Evolutionary conservation across 768 basidiomycete genomes (phyloP).

Genomic region (Mycena epipterygia): DNA sequence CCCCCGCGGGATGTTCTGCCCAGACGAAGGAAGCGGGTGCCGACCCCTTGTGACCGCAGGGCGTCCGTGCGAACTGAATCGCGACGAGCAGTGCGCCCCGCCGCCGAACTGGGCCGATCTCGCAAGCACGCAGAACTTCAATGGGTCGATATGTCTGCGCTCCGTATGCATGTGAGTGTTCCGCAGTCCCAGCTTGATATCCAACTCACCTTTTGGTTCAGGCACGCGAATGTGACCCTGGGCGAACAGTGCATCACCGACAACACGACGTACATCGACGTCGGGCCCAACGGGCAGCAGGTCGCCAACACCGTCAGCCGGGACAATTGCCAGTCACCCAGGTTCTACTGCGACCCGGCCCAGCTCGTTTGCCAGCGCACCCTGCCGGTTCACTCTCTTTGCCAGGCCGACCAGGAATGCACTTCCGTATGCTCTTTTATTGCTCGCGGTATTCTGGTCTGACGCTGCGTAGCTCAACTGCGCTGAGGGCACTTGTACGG

Average conservation of each 20-base stretch:
- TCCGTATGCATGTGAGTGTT: constrained; percentile 67
- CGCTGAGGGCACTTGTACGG: constrained; percentile 43
- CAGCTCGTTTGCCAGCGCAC: constrained; percentile 59
- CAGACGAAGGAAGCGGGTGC: constrained; percentile 76
- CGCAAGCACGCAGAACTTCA: constrained; percentile 57
- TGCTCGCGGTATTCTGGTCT: not conserved
- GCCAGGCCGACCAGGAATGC: constrained; percentile 69
- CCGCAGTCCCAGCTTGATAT: not conserved
- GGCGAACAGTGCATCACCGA: constrained; percentile 67
- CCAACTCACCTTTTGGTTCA: constrained; percentile 36
- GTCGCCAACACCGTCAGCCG: constrained; percentile 66
- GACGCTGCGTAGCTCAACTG: constrained; percentile 46
- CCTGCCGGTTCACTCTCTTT: constrained; percentile 57
- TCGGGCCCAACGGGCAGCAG: constrained; percentile 53
- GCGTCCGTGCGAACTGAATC: constrained; percentile 67
- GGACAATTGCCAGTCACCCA: constrained; percentile 68
- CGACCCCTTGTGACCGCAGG: constrained; percentile 56
- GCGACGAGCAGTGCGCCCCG: constrained; percentile 69
- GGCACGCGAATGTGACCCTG: constrained; percentile 69
- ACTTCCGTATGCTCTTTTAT: constrained; percentile 48
- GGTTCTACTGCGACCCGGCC: constrained; percentile 66
- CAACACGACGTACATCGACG: constrained; percentile 65
- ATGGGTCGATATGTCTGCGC: constrained; percentile 72
- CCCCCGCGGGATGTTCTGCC: constrained; percentile 67
- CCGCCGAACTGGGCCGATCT: constrained; percentile 57